Base-by-base conservation (phyloP, 495 filamentous ascomycete genomes). In the Hypomontagnella submonticulosa region DNA sequence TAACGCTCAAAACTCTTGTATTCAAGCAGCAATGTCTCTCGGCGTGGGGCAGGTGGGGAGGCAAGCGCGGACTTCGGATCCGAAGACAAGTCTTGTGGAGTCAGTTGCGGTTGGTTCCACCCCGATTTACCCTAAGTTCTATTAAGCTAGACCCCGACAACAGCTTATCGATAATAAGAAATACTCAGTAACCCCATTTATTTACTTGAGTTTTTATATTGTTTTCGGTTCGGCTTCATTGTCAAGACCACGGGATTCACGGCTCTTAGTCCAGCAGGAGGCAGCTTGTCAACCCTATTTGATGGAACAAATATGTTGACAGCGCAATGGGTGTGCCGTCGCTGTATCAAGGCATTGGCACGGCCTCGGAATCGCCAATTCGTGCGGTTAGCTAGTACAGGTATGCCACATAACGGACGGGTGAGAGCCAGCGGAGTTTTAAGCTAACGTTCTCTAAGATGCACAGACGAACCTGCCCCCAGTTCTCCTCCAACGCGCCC, bases 251-350 rank as follows among this genome's bases (percentile, higher is more conserved):
- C n/a, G n/a, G 6, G 11, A 3, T 19, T 46, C 5, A 10, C 7
- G 2, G 44, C 20, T 32, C n/a, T 13, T 16, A 33, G 11, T 11
- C 13, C 1, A 48, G 23, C 23, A n/a, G 4, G 15, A 16, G 37
- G 37, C n/a, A 52, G 9, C 36, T 15, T 8, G 40, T 7, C 2
- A 40, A 8, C 2, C 12, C 12, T n/a, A 5, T 59, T 63, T 64
- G 18, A 69, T 60, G 60, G 66, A 8, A 64, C 64, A 61, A 81
- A 44, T 62, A 85, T 85, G 83, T 80, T 80, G 71, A 75, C 78
- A 61, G 73, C 79, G 71, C 81, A 80, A 78, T 84, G 83, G 83
- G 73, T 83, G 59, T 85, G 81, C 73, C 81, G 81, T 59, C 75
- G 77, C 71, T 84, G 82, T 71, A 72, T 75, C 62, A 76, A 73